Evolutionary conservation across 331 rosid genomes (phyloP), one percentile per base, ranked within the genome.

Genomic region (Quercus phellos): DNA sequence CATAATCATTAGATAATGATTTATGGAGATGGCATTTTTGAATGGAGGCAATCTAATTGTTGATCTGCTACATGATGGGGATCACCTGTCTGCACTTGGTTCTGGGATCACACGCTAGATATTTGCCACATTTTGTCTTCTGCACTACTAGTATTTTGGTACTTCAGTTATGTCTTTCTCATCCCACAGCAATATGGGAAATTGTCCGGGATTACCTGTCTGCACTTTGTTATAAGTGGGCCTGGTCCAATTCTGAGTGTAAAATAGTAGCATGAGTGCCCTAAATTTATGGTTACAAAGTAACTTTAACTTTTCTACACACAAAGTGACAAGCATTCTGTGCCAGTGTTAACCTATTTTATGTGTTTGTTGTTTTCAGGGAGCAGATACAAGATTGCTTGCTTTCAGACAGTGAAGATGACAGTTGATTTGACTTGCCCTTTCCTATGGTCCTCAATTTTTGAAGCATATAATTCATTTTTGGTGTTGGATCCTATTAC

Each of bases 371-470:
- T 13, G 3, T 29, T 63, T 63, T 64, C 70, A 64, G 70, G 22
- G 70, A 64, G 50, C 70, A 94, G 84, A 88, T 94, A 76, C 90
- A 90, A 85, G 97, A 92, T 82, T 94, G 87, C 83, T 80, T 94
- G 81, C 91, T 94, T 60, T 89, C 93, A 42, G 94, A 90, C 77
- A 68, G 78, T 66, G 95, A 92, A 87, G 94, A 83, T 68, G 94
- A 92, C 82, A 83, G 84, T 4, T 88, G 84, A 78, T 63, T 68
- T 50, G 21, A 58, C 29, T 53, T 68, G 50, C 19, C 54, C 51
- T 51, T 53, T 14, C 27, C 18, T 5, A 4, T 58, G 74, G 73
- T 58, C 73, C 77, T 73, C 32, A 18, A 81, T 67, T 18, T 64
- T 64, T 68, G 42, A 76, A 67, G 54, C 24, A 7, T 6, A 64